Percentiles rank a stretch among this genome's conserved stretches.
These are phyloP conservation scores for Kitagawia praeruptora DNA, from an alignment of 129 eudicot species.

Conservation along the genomic window DNA sequence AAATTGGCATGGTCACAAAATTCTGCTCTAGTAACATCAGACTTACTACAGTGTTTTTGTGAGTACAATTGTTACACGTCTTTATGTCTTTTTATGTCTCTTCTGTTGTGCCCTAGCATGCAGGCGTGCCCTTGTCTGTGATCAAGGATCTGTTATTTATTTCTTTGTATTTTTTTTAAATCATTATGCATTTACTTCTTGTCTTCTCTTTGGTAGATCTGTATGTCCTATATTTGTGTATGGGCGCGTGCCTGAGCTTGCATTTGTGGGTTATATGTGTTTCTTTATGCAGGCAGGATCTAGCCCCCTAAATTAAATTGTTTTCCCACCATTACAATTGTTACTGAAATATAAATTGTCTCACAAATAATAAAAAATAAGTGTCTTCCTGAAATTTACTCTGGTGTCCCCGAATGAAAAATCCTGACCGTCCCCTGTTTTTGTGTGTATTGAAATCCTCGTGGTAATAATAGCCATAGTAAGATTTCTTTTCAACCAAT, in stretches of 20 bases:
- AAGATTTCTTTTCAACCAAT: background rate
- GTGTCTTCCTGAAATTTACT: background rate
- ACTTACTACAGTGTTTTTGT: slow-evolving; percentile 78
- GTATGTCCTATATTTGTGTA: no score
- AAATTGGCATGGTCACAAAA: slow-evolving; percentile 49
- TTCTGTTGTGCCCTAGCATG: background rate
- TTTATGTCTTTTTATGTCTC: background rate
- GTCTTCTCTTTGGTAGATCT: background rate
- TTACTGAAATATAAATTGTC: background rate
- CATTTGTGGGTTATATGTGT: background rate
- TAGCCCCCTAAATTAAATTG: background rate
- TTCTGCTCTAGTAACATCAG: slow-evolving; percentile 54
- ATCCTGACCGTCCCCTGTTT: background rate
- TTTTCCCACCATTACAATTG: background rate
- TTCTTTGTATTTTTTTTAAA: background rate
- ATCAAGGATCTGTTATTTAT: background rate
- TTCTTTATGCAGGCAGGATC: background rate
- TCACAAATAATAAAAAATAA: no score
- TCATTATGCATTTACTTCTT: slow-evolving; percentile 6
- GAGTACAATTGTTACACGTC: slow-evolving; percentile 33
- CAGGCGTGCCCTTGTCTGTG: background rate
- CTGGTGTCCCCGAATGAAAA: background rate
- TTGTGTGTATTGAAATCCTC: background rate
- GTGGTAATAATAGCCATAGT: background rate
- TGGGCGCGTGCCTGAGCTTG: background rate